Conservation (phyloP, 352 stramenopile genomes). For the Pythium scleroteichum region DNA sequence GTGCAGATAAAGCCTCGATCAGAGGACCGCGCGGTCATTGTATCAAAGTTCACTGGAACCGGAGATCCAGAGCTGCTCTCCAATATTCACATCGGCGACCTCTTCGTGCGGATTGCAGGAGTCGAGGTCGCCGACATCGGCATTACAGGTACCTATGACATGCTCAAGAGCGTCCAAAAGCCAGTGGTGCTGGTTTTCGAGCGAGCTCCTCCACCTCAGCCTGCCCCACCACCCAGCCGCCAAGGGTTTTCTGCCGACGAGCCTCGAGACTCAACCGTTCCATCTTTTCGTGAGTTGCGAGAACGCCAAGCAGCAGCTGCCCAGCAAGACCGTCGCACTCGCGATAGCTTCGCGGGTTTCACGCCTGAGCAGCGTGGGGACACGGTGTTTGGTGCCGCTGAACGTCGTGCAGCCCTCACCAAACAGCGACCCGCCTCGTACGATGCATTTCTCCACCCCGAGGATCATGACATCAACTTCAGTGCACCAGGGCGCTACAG, state of each 20-base stretch:
- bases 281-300: constrained; percentile 61
- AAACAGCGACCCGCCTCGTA: constrained; percentile 5
- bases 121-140: constrained; percentile 70
- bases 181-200: constrained; percentile 82
- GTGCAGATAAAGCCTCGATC: constrained; percentile 80
- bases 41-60: constrained; percentile 72
- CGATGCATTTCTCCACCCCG: background rate
- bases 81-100: constrained; percentile 61
- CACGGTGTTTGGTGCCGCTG: background rate
- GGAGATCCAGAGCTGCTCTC: constrained; percentile 50
- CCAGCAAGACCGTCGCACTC: constrained; percentile 12
- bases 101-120: constrained; percentile 75
- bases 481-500: constrained; percentile 6
- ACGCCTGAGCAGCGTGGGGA: constrained; percentile 15
- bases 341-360: constrained; percentile 16
- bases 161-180: constrained; percentile 79
- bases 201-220: constrained; percentile 22
- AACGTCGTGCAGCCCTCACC: constrained; percentile 2
- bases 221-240: background rate
- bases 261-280: constrained; percentile 32
- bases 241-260: constrained; percentile 13
- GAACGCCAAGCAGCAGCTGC: constrained; percentile 40
- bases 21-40: constrained; percentile 56
- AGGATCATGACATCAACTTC: constrained; percentile 2
- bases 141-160: constrained; percentile 73